phyloP scores from a whole-genome alignment of 2,329 filamentous ascomycete genomes.

The Xylariaceae sp. region DNA sequence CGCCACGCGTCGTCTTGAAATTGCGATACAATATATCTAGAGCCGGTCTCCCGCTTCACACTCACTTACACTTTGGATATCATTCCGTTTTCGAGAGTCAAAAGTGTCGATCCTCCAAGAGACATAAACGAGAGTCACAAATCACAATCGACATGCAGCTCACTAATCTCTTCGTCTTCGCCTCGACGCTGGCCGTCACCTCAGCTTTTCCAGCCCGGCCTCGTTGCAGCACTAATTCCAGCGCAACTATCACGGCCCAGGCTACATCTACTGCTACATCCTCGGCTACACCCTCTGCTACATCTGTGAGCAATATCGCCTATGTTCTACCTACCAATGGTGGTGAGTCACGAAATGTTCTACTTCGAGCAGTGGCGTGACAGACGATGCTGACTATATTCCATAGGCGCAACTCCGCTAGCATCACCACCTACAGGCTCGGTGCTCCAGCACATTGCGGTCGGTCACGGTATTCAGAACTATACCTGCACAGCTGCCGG shows the following conservation, averaged over 20 bases:
- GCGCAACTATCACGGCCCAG: constrained; percentile 1
- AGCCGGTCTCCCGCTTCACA: constrained; percentile 3
- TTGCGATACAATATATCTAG: constrained; percentile 14
- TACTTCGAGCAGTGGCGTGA: not conserved
- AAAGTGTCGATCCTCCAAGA: constrained; percentile 1
- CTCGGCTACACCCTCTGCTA: not conserved
- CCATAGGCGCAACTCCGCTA: constrained; percentile 39
- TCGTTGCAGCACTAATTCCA: constrained; percentile 13
- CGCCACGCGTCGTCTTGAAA: constrained; percentile 7
- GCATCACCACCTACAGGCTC: constrained; percentile 38
- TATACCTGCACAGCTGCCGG: constrained; percentile 53
- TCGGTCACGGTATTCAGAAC: constrained; percentile 66
- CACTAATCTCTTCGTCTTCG: constrained; percentile 21
- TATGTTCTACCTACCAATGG: constrained; percentile 38
- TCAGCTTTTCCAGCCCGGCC: constrained; percentile 26
- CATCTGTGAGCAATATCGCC: constrained; percentile 11
- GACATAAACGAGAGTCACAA: not conserved
- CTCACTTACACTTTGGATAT: constrained; percentile 2
- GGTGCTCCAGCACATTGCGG: constrained; percentile 50
- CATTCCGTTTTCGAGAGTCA: constrained; percentile 4
- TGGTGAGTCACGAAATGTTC: constrained; percentile 18
- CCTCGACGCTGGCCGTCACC: constrained; percentile 24
- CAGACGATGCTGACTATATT: constrained; percentile 1
- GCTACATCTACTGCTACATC: too few species aligned
- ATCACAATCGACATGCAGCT: constrained; percentile 25